Percentiles rank a stretch among this genome's conserved stretches.
Evolutionary conservation across 352 stramenopile species (phyloP).

Genomic region (Phytopythium cucurbitacearum): DNA sequence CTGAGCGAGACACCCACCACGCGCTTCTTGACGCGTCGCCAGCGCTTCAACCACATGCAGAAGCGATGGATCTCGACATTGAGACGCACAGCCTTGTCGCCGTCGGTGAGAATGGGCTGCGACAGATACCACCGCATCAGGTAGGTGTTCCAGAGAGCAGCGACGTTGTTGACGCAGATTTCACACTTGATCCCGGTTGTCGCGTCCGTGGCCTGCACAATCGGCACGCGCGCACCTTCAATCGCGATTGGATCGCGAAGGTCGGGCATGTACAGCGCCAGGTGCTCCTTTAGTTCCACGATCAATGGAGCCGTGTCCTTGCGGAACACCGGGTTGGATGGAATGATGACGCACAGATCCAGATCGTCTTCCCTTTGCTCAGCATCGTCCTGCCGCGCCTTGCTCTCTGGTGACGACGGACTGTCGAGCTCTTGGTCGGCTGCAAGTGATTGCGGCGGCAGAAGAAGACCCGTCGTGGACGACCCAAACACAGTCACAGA

Average conservation of each 20-base stretch:
- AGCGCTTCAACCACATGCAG: conserved; percentile 57
- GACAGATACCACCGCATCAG: conserved; percentile 24
- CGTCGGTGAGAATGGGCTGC: conserved; percentile 15
- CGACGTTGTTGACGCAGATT: conserved; percentile 79
- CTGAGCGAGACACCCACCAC: conserved; percentile 36
- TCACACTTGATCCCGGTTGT: conserved; percentile 43
- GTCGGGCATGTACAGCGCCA: conserved; percentile 43
- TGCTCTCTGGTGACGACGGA: not conserved
- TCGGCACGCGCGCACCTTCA: conserved; percentile 56
- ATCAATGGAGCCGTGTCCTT: conserved; percentile 47
- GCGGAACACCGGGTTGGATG: conserved; percentile 39
- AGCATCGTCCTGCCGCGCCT: not conserved
- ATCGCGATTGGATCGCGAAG: conserved; percentile 26
- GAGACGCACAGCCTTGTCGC: not conserved
- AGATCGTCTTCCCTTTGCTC: conserved; percentile 35
- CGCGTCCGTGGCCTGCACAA: conserved; percentile 55
- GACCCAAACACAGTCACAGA: conserved; percentile 67
- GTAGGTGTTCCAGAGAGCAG: conserved; percentile 76
- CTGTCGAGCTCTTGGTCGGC: not conserved
- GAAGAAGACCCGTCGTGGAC: conserved; percentile 44
- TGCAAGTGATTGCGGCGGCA: not conserved
- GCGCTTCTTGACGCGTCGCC: conserved; percentile 28
- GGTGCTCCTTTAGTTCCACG: conserved; percentile 65
- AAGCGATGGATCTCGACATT: conserved; percentile 18
- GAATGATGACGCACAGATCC: conserved; percentile 69